A percentile compares a stretch with the other conserved stretches of the same genome.
Evolutionary conservation across 495 filamentous ascomycete species (phyloP).

Genomic region (Penicillium paradoxum): DNA sequence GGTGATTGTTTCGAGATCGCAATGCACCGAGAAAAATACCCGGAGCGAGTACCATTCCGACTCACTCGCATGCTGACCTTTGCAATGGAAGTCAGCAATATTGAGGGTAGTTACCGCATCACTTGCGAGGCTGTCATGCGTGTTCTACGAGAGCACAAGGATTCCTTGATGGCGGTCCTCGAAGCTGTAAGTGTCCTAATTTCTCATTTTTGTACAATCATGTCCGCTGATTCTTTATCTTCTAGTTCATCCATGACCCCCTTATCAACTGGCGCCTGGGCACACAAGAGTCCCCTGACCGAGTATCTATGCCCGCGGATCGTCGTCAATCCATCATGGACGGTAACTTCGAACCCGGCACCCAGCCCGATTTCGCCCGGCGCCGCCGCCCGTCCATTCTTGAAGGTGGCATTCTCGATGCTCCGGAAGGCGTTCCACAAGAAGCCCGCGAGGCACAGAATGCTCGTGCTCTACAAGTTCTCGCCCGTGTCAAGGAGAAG

Average conservation of each 20-base stretch:
- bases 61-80: conserved; percentile 98
- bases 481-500: conserved; percentile 90
- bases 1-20: conserved; percentile 99
- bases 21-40: conserved; percentile 99
- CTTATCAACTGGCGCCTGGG: conserved; percentile 95
- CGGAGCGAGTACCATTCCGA: conserved; percentile 94
- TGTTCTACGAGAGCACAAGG: conserved; percentile 92
- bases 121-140: conserved; percentile 99
- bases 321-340: conserved; percentile 69
- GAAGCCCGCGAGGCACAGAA: conserved; percentile 78
- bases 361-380: conserved; percentile 41
- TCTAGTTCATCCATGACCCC: conserved; percentile 93
- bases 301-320: conserved; percentile 76
- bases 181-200: conserved; percentile 72
- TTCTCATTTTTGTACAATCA: neutral
- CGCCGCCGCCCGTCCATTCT: conserved; percentile 47
- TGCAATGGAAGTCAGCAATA: conserved; percentile 99
- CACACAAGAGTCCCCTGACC: conserved; percentile 73
- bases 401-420: conserved; percentile 48
- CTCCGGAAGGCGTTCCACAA: conserved; percentile 45
- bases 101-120: conserved; percentile 94
- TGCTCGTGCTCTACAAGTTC: conserved; percentile 83
- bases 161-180: conserved; percentile 95
- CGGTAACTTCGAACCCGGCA: conserved; percentile 49
- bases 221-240: conserved; percentile 20